These are phyloP conservation scores for Vitellaria paradoxa DNA, from an alignment of 179 eudicot genomes.

Conservation along the genomic window DNA sequence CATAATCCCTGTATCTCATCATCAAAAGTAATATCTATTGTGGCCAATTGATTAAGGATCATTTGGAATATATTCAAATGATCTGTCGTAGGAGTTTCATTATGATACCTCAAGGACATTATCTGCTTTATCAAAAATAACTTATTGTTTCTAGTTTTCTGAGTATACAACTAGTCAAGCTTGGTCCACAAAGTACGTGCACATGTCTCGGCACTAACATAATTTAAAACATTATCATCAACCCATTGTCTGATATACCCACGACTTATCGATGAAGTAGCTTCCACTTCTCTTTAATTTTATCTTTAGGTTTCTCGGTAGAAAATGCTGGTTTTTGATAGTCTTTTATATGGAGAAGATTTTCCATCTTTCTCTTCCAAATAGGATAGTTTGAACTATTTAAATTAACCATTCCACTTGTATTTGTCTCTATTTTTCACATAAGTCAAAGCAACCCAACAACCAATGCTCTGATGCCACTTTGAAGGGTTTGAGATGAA, in stretches of 20 bases:
- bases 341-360: too few relatives aligned
- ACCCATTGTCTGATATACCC: constrained; percentile 18
- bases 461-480: too few relatives aligned
- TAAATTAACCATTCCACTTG: too few relatives aligned
- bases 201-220: constrained; percentile 1
- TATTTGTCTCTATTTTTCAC: too few relatives aligned
- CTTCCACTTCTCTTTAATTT: constrained; percentile 13
- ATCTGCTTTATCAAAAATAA: constrained; percentile 16
- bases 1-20: too few relatives aligned
- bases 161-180: constrained; percentile 16
- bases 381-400: too few relatives aligned
- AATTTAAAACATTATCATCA: constrained; percentile 23
- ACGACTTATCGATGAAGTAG: constrained; percentile 13
- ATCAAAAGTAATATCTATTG: too few relatives aligned
- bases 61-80: constrained; percentile 19
- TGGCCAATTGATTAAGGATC: too few relatives aligned
- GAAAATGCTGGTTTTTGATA: not conserved
- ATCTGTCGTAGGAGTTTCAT: constrained; percentile 9
- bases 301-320: not conserved
- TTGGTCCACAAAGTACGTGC: constrained; percentile 12
- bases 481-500: too few relatives aligned
- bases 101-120: constrained; percentile 12
- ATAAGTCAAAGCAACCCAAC: too few relatives aligned
- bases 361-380: too few relatives aligned
- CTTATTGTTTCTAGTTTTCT: constrained; percentile 21